phyloP scores from a whole-genome alignment of 495 filamentous ascomycete species.

The Podospora anserina region DNA sequence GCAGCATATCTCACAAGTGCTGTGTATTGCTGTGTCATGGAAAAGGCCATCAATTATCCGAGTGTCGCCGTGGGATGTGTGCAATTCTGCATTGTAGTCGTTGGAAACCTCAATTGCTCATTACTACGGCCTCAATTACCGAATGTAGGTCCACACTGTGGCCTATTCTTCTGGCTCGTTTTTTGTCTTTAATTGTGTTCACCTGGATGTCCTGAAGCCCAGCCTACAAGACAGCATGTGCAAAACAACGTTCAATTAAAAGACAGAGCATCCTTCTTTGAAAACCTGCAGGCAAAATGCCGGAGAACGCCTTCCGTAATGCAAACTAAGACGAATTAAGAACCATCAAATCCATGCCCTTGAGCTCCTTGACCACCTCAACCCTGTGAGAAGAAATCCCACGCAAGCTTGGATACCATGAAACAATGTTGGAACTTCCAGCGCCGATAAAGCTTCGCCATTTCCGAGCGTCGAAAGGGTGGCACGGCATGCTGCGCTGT shows the following conservation, averaged over 20 bases:
- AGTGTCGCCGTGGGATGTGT: background rate
- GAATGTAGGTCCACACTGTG: background rate
- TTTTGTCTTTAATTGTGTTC: background rate
- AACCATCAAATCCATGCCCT: background rate
- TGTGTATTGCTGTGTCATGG: background rate
- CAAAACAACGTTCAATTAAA: slow-evolving; percentile 20
- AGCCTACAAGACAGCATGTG: slow-evolving; percentile 27
- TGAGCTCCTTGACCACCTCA: background rate
- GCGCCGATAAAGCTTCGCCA: background rate
- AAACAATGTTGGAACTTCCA: background rate
- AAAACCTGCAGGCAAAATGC: background rate
- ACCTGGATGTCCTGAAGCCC: background rate
- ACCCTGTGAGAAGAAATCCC: too few species aligned
- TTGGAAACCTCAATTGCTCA: background rate
- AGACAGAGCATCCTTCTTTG: slow-evolving; percentile 16
- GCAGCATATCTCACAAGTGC: background rate
- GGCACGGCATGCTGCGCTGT: slow-evolving; percentile 26
- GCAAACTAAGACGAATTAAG: background rate
- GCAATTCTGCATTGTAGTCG: background rate
- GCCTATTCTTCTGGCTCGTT: background rate
- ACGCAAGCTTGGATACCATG: background rate
- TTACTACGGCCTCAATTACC: background rate
- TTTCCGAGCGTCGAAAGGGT: slow-evolving; percentile 7
- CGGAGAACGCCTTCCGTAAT: background rate
- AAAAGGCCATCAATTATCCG: slow-evolving; percentile 1